phyloP scores from a whole-genome alignment of 208 protist species.

The Angomonas ambiguus region DNA sequence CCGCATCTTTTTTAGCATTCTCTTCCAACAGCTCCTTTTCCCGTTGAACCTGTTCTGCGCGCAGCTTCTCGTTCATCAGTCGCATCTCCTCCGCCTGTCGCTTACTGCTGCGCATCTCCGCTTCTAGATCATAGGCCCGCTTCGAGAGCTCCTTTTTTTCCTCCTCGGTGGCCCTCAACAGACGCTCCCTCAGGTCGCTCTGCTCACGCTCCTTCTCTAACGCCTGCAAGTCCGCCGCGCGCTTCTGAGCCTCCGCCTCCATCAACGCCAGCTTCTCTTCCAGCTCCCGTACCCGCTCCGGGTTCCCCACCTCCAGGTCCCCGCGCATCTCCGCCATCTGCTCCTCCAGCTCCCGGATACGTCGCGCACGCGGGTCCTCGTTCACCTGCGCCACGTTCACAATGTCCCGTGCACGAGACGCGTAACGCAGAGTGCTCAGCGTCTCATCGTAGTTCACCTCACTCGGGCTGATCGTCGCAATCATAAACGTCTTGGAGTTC shows the following conservation, averaged over 20 bases:
- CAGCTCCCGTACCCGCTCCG: constrained; percentile 32
- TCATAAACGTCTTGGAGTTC: constrained; percentile 91
- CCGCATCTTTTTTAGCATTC: constrained; percentile 13
- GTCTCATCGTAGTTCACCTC: constrained; percentile 83
- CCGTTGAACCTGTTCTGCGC: constrained; percentile 22
- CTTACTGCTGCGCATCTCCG: constrained; percentile 21
- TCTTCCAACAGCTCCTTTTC: constrained; percentile 28
- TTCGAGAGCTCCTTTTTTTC: constrained; percentile 24
- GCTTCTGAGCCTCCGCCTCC: constrained; percentile 53
- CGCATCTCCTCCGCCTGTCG: constrained; percentile 23
- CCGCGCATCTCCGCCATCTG: constrained; percentile 39
- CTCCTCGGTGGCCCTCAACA: constrained; percentile 43
- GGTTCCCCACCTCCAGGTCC: constrained; percentile 26
- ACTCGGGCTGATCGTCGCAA: constrained; percentile 88
- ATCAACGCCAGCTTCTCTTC: constrained; percentile 54
- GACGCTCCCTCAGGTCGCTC: constrained; percentile 35
- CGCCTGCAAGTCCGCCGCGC: constrained; percentile 46
- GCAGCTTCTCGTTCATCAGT: constrained; percentile 19
- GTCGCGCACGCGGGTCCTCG: constrained; percentile 51
- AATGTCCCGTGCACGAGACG: constrained; percentile 53
- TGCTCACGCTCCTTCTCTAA: constrained; percentile 47
- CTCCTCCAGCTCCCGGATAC: constrained; percentile 60
- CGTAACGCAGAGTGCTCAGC: constrained; percentile 81
- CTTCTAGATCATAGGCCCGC: constrained; percentile 16
- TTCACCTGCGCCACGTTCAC: constrained; percentile 56